Percentiles rank a stretch among this genome's conserved stretches.
Conservation (phyloP, 148 eudicot species). For the Chenopodium berlandieri region DNA sequence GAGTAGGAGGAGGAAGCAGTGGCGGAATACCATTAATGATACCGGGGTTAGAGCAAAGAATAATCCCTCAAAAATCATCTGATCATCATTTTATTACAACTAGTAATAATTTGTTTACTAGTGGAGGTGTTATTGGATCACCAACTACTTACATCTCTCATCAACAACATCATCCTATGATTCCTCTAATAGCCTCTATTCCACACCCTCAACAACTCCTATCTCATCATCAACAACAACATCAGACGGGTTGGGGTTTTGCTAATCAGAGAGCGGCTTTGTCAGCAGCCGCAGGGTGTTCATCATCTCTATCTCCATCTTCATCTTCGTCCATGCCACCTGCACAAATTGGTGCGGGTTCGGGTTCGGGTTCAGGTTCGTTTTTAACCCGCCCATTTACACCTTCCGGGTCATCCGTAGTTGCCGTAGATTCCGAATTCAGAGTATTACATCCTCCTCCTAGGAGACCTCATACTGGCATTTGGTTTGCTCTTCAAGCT, state of each 20-base stretch:
- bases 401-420: conserved; percentile 1
- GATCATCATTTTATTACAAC: not conserved
- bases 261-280: not conserved
- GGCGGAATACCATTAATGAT: not conserved
- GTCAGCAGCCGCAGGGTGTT: not conserved
- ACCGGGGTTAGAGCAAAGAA: not conserved
- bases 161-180: not conserved
- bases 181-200: not conserved
- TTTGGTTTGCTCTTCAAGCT: conserved; percentile 83
- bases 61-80: not conserved
- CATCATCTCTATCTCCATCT: not conserved
- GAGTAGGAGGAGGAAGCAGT: not conserved
- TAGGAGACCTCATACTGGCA: conserved; percentile 60
- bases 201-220: not conserved
- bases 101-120: not conserved
- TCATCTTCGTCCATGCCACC: not conserved
- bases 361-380: not conserved
- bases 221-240: not conserved
- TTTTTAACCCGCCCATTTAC: conserved; percentile 10
- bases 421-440: conserved; percentile 33
- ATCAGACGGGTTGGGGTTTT: conserved; percentile 11
- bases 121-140: not conserved
- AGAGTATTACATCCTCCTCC: conserved; percentile 67
- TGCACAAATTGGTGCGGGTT: not conserved
- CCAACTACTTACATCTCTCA: not conserved